Base-by-base conservation (phyloP, 208 protist genomes). In the Herpetomonas tarakana region DNA sequence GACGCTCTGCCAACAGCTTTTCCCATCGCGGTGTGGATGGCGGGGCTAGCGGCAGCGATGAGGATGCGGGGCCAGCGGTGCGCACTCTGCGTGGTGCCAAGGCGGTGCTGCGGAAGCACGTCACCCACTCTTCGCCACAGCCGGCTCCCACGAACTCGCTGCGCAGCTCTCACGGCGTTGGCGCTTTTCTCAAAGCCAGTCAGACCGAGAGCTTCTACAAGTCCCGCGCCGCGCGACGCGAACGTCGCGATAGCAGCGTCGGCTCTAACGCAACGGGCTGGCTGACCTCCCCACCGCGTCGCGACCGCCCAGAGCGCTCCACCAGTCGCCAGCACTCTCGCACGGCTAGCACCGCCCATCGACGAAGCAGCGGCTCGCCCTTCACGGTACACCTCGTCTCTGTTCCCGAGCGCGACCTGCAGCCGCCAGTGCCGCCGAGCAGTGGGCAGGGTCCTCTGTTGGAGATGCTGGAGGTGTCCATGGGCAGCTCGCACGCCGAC, bases 101-200 rank as follows among this genome's bases (percentile, higher is more conserved):
- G 16, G 65, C 65, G 3, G 57, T 71, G 24, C 56, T 71, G 28
- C 44, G 55, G 21, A 71, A 71, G 38, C 65, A 64, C 31, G 16
- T 63, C 14, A 41, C 9, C 35, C 35, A 41, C 35, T 14, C 14
- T 41, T 41, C 35, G 9, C 35, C 35, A 18, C 35, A 41, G 31
- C 45, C 51, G 4, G n/a, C 46, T 2, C 53, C 57, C 3, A 41
- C 58, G 18, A 29, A 12, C 4, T 63, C 56, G 25, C 44, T 58
- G 29, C 49, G 19, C 11, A 14, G 19, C 53, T 71, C 65, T 27
- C 46, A 26, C 22, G 46, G 46, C 46, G 21, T 52, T 14, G 35
- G 46, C 7, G 46, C 46, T 22, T 52, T 52, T 18, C 18, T 52
- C 46, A 26, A 27, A 19, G 7, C 46, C 12, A 22, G 12, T 21